phyloP scores from a whole-genome alignment of 1,284 basidiomycete genomes.

The Ustilago tritici region DNA sequence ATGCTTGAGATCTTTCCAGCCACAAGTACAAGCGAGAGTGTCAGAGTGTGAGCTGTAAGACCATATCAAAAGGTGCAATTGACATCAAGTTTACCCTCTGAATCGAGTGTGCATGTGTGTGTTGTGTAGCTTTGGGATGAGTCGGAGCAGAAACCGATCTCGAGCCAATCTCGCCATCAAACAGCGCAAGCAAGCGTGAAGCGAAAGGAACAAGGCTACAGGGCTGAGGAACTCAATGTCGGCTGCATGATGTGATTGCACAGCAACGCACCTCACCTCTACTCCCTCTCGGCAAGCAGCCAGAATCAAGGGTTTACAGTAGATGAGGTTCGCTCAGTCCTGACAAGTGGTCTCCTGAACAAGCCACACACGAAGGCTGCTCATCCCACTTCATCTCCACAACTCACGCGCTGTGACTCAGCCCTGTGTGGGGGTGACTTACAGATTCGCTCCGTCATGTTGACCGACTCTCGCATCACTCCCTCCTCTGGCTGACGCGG shows the following conservation, averaged over 20 bases:
- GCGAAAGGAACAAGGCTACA: not conserved
- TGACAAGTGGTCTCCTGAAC: not conserved
- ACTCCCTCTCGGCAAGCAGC: not conserved
- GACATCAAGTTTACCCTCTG: not conserved
- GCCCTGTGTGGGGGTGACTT: not conserved
- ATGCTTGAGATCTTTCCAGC: not conserved
- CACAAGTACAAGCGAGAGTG: not conserved
- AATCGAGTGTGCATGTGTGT: not conserved
- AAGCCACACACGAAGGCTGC: not conserved
- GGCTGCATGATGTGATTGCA: slow-evolving; percentile 3
- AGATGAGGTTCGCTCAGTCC: not conserved
- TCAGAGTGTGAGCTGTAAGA: not conserved
- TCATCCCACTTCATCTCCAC: not conserved
- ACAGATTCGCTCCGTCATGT: not conserved
- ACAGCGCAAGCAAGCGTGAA: not conserved
- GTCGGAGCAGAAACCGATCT: slow-evolving; percentile 6
- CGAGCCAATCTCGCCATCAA: slow-evolving; percentile 6
- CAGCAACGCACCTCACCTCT: slow-evolving; percentile 1
- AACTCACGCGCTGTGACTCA: not conserved
- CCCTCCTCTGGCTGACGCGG: not conserved
- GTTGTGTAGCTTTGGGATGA: not conserved
- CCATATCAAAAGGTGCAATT: not conserved
- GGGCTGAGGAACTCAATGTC: not conserved
- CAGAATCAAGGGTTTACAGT: slow-evolving; percentile 2
- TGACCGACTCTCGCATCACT: not conserved